Percentiles rank a stretch among this genome's conserved stretches.
phyloP scores from a whole-genome alignment of 2,329 filamentous ascomycete genomes.

The Eutypella sp. region DNA sequence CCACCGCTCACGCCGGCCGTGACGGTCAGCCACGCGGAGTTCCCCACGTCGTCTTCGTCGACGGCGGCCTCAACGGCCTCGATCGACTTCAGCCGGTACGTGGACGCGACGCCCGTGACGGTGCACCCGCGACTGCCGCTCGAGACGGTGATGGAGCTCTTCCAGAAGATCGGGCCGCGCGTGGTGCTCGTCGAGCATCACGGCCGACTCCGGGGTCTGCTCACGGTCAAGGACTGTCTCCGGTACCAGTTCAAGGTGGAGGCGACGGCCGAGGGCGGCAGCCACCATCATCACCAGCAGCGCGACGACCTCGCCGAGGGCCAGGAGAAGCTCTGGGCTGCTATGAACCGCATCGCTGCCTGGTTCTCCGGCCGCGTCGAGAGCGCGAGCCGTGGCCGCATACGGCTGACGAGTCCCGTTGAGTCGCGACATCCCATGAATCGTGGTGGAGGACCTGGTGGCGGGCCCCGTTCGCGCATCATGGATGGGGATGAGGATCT shows the following conservation, averaged over 20 bases:
- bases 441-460: slow-evolving; percentile 15
- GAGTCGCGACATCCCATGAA: slow-evolving; percentile 25
- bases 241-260: slow-evolving; percentile 98
- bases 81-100: slow-evolving; percentile 80
- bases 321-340: slow-evolving; percentile 62
- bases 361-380: slow-evolving; percentile 57
- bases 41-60: slow-evolving; percentile 51
- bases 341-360: slow-evolving; percentile 46
- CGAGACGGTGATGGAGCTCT: slow-evolving; percentile 97
- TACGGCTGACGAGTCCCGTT: slow-evolving; percentile 42
- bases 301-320: slow-evolving; percentile 47
- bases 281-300: slow-evolving; percentile 59
- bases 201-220: slow-evolving; percentile 74
- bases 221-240: slow-evolving; percentile 94
- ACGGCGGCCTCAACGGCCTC: too few species aligned
- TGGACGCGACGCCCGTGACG: slow-evolving; percentile 83
- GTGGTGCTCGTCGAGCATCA: slow-evolving; percentile 91
- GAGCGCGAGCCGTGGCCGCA: slow-evolving; percentile 50
- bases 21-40: slow-evolving; percentile 50
- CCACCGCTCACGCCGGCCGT: slow-evolving; percentile 41
- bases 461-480: slow-evolving; percentile 30
- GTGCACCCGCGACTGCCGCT: slow-evolving; percentile 87
- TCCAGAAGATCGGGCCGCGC: slow-evolving; percentile 93
- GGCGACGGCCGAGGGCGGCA: slow-evolving; percentile 75
- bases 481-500: slow-evolving; percentile 48